phyloP scores from a whole-genome alignment of 2,329 filamentous ascomycete species.

The Neoascochyta sp. region DNA sequence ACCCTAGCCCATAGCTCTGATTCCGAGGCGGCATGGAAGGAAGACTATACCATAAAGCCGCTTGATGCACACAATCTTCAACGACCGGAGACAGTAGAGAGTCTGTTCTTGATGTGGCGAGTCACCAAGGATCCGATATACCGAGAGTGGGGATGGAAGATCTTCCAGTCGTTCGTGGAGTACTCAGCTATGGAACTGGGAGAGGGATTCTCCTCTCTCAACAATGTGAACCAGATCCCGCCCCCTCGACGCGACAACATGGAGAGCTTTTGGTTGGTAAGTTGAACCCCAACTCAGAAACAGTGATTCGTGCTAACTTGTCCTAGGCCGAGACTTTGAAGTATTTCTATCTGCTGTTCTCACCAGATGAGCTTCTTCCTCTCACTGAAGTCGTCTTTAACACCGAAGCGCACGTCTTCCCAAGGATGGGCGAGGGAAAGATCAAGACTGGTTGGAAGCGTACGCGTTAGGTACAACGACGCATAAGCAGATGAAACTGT shows the following conservation, averaged over 20 bases:
- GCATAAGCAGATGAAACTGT: no score
- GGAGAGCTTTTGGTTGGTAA: conserved; percentile 95
- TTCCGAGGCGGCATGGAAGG: conserved; percentile 59
- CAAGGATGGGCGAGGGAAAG: conserved; percentile 73
- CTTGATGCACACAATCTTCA: conserved; percentile 86
- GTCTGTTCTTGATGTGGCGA: conserved; percentile 94
- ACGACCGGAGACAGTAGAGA: conserved; percentile 89
- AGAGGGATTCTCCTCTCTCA: conserved; percentile 76
- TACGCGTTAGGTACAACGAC: conserved; percentile 48
- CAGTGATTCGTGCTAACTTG: background rate
- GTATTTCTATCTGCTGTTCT: conserved; percentile 93
- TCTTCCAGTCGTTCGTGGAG: conserved; percentile 87
- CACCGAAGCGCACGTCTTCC: conserved; percentile 87
- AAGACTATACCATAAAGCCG: conserved; percentile 72
- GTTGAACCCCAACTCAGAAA: conserved; percentile 32
- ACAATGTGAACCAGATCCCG: conserved; percentile 68
- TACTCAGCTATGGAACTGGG: conserved; percentile 74
- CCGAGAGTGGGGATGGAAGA: conserved; percentile 94
- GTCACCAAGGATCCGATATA: conserved; percentile 87
- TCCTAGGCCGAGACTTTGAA: conserved; percentile 84
- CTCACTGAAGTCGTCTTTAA: conserved; percentile 85
- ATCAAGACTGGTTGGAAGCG: conserved; percentile 78
- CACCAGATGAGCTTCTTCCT: conserved; percentile 72
- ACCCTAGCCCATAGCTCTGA: conserved; percentile 20
- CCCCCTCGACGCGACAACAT: conserved; percentile 75